Evolutionary conservation across 768 basidiomycete species (phyloP).

Genomic region (Lenzites betulinus): DNA sequence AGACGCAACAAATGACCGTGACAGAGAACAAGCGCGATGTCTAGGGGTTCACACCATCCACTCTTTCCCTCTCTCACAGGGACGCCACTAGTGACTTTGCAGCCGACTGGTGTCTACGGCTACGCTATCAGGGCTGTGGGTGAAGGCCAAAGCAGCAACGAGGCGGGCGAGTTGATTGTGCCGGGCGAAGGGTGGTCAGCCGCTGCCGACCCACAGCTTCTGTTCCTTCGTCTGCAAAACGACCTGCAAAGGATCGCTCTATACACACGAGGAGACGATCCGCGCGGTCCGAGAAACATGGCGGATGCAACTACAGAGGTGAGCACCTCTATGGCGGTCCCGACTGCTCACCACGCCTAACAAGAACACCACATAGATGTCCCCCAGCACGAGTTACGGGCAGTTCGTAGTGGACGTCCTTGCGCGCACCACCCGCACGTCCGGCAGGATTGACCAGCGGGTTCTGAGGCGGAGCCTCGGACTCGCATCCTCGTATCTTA

Average conservation of each 20-base stretch:
- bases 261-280: not conserved
- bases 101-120: not conserved
- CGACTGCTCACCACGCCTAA: not conserved
- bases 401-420: conserved; percentile 60
- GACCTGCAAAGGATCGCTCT: not conserved
- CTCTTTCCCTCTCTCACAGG: not conserved
- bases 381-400: conserved; percentile 56
- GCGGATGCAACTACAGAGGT: not conserved
- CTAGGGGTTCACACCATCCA: not conserved
- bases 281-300: not conserved
- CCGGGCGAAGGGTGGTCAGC: not conserved
- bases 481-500: conserved; percentile 75
- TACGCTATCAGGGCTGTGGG: not conserved
- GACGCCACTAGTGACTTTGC: not conserved
- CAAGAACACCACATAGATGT: not conserved
- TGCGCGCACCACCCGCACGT: conserved; percentile 48
- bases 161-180: not conserved
- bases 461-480: conserved; percentile 63
- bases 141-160: not conserved
- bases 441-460: conserved; percentile 58
- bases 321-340: not conserved
- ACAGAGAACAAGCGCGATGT: not conserved
- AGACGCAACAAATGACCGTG: not conserved
- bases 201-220: no score
- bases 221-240: not conserved